Base-by-base conservation (phyloP, 2,329 filamentous ascomycete genomes). In the Alternaria rosae region DNA sequence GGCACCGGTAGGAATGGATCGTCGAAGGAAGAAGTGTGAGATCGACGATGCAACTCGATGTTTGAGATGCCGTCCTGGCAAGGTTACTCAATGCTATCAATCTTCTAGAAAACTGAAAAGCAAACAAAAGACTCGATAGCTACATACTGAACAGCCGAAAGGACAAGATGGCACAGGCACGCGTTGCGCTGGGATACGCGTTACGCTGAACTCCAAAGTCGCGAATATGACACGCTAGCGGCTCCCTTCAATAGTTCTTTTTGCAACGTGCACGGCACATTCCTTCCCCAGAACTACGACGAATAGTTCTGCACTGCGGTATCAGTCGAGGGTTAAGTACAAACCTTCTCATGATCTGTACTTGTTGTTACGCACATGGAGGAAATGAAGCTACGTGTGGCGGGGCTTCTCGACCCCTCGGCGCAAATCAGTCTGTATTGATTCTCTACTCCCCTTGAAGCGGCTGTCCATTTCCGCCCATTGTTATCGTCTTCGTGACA, bases 391-490 rank as follows among this genome's bases (percentile, higher is more conserved):
- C 12, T 13, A n/a, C 10, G 30, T 51, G 28, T 23, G 47, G 17
- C 35, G 13, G 20, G 8, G 20, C 13, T 35, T 38, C 13, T 51
- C 35, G 20, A 38, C 32, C 30, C 35, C 47, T 35, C 47, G 8
- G 21, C 47, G 47, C 20, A 51, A 35, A 38, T 20, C 47, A 21
- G 26, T 32, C 9, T 25, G 21, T 23, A 56, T 35, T 15, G 15
- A 15, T 23, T 11, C 6, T 42, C 47, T 59, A 62, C 35, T 62
- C 59, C 15, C 79, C 82, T 70, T 89, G 86, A 50, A 90, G 74
- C 25, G 86, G 82, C 70, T 84, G 80, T 5, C 86, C 85, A 80
- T 89, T 89, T 0, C 88, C 88, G 15, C 89, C 89, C 63, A 90
- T 80, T 2, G 83, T 85, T 3, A 82, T 76, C 69, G 79, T 83